Base-by-base conservation (phyloP, 495 filamentous ascomycete species). In the Tuber melanosporum region DNA sequence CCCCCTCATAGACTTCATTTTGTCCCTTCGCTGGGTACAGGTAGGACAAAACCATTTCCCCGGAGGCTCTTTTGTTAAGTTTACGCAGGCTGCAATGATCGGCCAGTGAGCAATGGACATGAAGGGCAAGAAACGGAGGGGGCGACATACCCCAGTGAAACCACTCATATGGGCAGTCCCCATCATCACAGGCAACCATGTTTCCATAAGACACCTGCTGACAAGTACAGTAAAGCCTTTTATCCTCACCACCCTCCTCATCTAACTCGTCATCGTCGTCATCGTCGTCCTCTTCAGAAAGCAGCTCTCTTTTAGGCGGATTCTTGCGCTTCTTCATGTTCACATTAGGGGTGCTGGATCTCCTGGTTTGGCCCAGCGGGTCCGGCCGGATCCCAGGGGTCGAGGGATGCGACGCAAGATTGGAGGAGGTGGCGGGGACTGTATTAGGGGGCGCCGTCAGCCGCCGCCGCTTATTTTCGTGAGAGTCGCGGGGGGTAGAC, bases 111-210 rank as follows among this genome's bases (percentile, higher is more conserved):
- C 22, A 52, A 36, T 71, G 22, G 71, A 72, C 74, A 17, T 71
- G 70, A 45, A 70, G 57, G 9, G 45, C 17, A 36, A 44, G 7
- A 39, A 22, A 39, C 46, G 20, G 12, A 44, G 32, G 47, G 36
- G 66, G 41, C 19, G 62, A 80, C 78, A 73, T 72, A 78, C 88
- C 91, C 94, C 94, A 98, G 86, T 99, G 95, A 85, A 99, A 99
- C 95, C 95, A 99, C 86, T 98, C 95, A 84, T 90, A 95, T 41
- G 91, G 90, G 86, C 95, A 99, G 75, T 91, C 87, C 70, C 93
- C 91, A 79, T 98, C 97, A 85, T 99, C 95, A 85, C 95, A 99
- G 5, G 94, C 95, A 45, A 99, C 95, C 95, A 99, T 99, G 83
- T 98, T 93, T 62, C 95, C 95, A 86, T 92, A 95, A 84, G 92